Percentiles rank a stretch among this genome's conserved stretches.
Evolutionary conservation across 768 basidiomycete genomes (phyloP).

Genomic region (Amanita fuliginea): DNA sequence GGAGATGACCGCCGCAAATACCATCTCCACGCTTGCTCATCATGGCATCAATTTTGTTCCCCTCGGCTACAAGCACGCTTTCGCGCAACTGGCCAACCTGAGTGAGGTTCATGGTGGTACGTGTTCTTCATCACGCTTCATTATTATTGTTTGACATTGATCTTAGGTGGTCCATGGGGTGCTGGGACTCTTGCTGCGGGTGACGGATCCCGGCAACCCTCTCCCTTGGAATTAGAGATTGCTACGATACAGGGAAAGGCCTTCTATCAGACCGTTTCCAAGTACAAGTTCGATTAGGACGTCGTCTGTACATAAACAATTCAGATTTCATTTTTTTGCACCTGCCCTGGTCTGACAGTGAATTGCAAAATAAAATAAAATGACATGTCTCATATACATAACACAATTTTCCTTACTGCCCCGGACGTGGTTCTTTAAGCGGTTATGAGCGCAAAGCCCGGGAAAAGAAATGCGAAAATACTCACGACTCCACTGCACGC

Average conservation of each 20-base stretch:
- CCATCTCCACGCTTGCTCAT: conserved; percentile 52
- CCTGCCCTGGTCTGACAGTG: too few relatives aligned
- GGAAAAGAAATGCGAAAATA: conserved; percentile 6
- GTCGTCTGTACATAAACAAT: neutral
- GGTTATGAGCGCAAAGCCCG: neutral
- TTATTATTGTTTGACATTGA: conserved; percentile 1
- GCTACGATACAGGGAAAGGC: conserved; percentile 38
- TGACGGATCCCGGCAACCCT: conserved; percentile 27
- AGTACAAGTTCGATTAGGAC: conserved; percentile 16
- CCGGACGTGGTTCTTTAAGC: conserved; percentile 1
- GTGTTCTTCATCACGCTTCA: conserved; percentile 11
- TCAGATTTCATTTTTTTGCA: neutral
- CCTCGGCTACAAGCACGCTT: conserved; percentile 48
- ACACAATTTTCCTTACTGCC: neutral
- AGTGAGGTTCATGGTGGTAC: conserved; percentile 47
- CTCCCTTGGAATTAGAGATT: conserved; percentile 37
- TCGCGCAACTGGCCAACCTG: conserved; percentile 27
- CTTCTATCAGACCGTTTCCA: conserved; percentile 40
- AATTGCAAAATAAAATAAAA: too few relatives aligned
- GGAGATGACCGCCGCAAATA: conserved; percentile 41
- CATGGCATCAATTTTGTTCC: conserved; percentile 73
- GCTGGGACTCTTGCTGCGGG: conserved; percentile 40
- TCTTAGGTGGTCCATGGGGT: conserved; percentile 63
- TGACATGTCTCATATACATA: neutral
- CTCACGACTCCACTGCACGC: conserved; percentile 55